A percentile compares a stretch with the other conserved stretches of the same genome.
phyloP scores from a whole-genome alignment of 73 alveolate species.

The Effrenium voratum region DNA sequence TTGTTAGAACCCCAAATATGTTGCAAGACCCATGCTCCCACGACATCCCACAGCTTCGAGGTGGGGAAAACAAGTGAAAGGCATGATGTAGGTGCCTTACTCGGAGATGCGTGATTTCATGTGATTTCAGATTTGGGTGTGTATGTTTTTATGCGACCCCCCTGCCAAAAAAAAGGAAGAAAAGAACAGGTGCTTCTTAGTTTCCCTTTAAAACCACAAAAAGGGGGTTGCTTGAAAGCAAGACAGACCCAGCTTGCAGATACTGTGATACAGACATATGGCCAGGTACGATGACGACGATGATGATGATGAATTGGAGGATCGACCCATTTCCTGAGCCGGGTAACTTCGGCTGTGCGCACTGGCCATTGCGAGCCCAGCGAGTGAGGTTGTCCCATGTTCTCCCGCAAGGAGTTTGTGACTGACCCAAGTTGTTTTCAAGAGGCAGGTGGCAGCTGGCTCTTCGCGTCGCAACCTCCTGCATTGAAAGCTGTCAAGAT shows the following conservation, averaged over 20 bases:
- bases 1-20: not conserved
- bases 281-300: slow-evolving; percentile 75
- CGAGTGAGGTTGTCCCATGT: not conserved
- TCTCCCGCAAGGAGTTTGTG: not conserved
- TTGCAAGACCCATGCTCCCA: too few species aligned
- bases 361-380: not conserved
- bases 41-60: too few species aligned
- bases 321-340: slow-evolving; percentile 19
- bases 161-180: not conserved
- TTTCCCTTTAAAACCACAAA: not conserved
- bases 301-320: slow-evolving; percentile 67
- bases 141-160: not conserved
- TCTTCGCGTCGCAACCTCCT: not conserved
- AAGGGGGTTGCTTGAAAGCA: not conserved
- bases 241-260: not conserved
- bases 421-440: not conserved
- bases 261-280: not conserved
- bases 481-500: not conserved
- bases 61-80: too few species aligned
- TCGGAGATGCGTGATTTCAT: not conserved
- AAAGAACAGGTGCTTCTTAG: not conserved
- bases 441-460: not conserved
- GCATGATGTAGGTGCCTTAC: not conserved
- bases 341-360: not conserved
- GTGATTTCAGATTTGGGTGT: not conserved